Percentiles rank a stretch among this genome's conserved stretches.
phyloP scores from a whole-genome alignment of 2,329 filamentous ascomycete species.

The Chrysoporthe austroafricana region DNA sequence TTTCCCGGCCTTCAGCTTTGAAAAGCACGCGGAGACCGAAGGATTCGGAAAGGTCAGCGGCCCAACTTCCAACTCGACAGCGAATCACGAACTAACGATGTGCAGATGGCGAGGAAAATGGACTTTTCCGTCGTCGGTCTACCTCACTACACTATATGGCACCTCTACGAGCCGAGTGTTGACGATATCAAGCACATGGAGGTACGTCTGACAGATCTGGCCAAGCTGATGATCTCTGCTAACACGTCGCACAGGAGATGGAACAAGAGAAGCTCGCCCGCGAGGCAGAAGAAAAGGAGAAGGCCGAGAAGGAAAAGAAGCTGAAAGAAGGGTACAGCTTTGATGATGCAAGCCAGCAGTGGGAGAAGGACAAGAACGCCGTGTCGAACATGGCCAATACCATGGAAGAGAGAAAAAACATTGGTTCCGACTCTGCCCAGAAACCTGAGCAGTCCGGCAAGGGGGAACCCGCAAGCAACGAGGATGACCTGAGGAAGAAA shows the following conservation, averaged over 20 bases:
- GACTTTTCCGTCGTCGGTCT: constrained; percentile 92
- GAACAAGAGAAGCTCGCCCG: constrained; percentile 80
- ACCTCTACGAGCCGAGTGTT: constrained; percentile 98
- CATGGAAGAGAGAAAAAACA: constrained; percentile 47
- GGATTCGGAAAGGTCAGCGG: constrained; percentile 89
- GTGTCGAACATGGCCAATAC: constrained; percentile 66
- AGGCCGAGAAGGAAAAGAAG: constrained; percentile 73
- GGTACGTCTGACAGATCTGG: constrained; percentile 45
- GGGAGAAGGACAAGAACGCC: constrained; percentile 79
- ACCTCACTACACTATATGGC: constrained; percentile 98
- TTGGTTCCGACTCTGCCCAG: constrained; percentile 15
- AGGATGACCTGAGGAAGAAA: constrained; percentile 16
- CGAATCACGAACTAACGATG: not conserved
- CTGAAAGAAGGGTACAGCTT: constrained; percentile 73
- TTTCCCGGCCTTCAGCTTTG: constrained; percentile 97
- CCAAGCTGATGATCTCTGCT: not conserved
- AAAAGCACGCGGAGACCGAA: constrained; percentile 98
- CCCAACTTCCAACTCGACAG: not conserved
- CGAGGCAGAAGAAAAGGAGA: constrained; percentile 78
- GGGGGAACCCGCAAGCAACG: not conserved
- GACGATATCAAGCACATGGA: constrained; percentile 98
- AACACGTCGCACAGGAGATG: constrained; percentile 70
- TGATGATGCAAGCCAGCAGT: constrained; percentile 74
- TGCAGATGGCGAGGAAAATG: constrained; percentile 97
- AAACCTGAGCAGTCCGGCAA: constrained; percentile 25